Percentiles rank a stretch among this genome's conserved stretches.
Evolutionary conservation across 805 yeast genomes (phyloP).

Genomic region (Ascoidea tarda): DNA sequence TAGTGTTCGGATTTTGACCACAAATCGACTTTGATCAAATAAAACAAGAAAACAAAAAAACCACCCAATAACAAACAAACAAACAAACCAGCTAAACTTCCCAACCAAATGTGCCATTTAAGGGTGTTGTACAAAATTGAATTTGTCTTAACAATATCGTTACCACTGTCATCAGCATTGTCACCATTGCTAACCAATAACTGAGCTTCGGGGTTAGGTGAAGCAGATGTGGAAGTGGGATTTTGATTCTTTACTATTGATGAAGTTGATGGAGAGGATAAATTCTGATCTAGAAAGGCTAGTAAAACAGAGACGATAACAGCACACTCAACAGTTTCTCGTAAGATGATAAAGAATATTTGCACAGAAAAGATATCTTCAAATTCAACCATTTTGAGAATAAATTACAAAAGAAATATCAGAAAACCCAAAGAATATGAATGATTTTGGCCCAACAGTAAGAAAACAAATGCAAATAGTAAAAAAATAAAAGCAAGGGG

Average conservation of each 20-base stretch:
- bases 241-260: background rate
- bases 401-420: conserved; percentile 3
- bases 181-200: background rate
- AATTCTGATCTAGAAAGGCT: conserved; percentile 55
- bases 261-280: conserved; percentile 16
- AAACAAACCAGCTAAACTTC: conserved; percentile 58
- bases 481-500: too few relatives aligned
- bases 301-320: conserved; percentile 59
- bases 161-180: background rate
- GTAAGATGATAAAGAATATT: conserved; percentile 55
- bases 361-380: conserved; percentile 54
- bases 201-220: conserved; percentile 8
- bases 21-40: conserved; percentile 64
- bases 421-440: too few relatives aligned
- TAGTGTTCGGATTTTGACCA: conserved; percentile 83
- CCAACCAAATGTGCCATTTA: conserved; percentile 66
- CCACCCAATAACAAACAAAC: conserved; percentile 66
- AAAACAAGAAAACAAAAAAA: conserved; percentile 53
- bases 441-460: too few relatives aligned
- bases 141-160: background rate
- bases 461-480: too few relatives aligned
- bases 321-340: conserved; percentile 70
- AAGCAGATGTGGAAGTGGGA: conserved; percentile 2
- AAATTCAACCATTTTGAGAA: conserved; percentile 13
- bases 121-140: conserved; percentile 25